Evolutionary conservation across 1,139 yeast species (phyloP).

Genomic region (Lodderomyces elongisporus): DNA sequence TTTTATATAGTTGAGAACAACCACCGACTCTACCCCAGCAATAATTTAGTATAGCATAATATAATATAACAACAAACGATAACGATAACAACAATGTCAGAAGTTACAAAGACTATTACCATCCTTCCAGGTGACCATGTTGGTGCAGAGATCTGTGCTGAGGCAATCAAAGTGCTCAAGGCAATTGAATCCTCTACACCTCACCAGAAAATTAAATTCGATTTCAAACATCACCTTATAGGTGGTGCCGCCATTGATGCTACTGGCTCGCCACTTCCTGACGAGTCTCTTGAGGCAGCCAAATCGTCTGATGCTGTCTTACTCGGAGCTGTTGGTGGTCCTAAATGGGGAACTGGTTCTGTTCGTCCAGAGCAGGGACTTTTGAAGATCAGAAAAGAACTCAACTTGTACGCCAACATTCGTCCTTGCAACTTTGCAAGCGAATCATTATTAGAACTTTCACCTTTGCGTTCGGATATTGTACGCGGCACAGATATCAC

Average conservation of each 20-base stretch:
- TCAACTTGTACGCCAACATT: constrained; percentile 88
- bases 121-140: constrained; percentile 96
- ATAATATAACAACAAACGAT: no score
- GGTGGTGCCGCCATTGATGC: constrained; percentile 99
- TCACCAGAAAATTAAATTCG: constrained; percentile 52
- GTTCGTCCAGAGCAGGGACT: constrained; percentile 98
- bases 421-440: constrained; percentile 96
- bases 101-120: constrained; percentile 81
- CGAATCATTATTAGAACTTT: constrained; percentile 74
- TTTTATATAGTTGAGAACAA: no score
- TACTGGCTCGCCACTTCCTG: constrained; percentile 90
- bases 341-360: constrained; percentile 93
- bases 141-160: constrained; percentile 83
- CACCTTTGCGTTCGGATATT: constrained; percentile 79
- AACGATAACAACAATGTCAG: no score
- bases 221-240: constrained; percentile 76
- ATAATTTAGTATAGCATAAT: no score
- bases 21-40: no score
- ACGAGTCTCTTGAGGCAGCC: constrained; percentile 77
- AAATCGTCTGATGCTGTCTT: constrained; percentile 88
- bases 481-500: constrained; percentile 87
- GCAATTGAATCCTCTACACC: constrained; percentile 70
- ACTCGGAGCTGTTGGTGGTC: constrained; percentile 98
- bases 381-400: constrained; percentile 86
- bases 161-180: constrained; percentile 84